phyloP scores from a whole-genome alignment of 2,329 filamentous ascomycete species.

The Colletotrichum neosansevieriae region DNA sequence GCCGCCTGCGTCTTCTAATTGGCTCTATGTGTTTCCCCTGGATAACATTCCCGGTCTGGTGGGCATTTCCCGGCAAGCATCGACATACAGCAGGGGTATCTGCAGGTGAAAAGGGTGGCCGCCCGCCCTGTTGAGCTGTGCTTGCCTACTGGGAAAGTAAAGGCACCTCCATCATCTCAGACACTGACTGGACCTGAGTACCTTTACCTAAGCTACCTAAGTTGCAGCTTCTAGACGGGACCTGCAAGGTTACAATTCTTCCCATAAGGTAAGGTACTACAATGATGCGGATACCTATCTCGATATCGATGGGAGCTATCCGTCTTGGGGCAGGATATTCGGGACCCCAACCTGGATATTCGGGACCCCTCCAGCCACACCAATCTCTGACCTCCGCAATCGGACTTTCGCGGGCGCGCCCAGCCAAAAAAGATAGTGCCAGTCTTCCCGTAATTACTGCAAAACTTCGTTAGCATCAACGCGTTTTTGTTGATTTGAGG shows the following conservation, averaged over 20 bases:
- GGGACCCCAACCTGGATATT: too few species aligned
- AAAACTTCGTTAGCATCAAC: too few species aligned
- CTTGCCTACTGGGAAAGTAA: not conserved
- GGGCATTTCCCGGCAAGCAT: slow-evolving; percentile 35
- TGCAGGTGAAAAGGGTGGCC: slow-evolving; percentile 30
- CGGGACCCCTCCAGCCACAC: too few species aligned
- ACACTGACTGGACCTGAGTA: not conserved
- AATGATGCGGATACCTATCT: not conserved
- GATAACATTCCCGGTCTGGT: slow-evolving; percentile 24
- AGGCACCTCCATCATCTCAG: not conserved
- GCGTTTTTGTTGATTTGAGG: too few species aligned
- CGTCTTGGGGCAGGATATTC: too few species aligned
- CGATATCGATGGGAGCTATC: not conserved
- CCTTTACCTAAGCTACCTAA: too few species aligned
- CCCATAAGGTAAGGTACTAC: too few species aligned
- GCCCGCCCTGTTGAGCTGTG: slow-evolving; percentile 23
- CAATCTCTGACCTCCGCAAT: too few species aligned
- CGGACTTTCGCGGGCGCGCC: too few species aligned
- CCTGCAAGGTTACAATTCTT: not conserved
- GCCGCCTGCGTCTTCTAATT: slow-evolving; percentile 21
- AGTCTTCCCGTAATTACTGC: too few species aligned
- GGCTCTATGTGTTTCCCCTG: slow-evolving; percentile 20
- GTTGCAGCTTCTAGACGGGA: slow-evolving; percentile 1
- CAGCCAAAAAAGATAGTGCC: too few species aligned
- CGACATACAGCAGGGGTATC: slow-evolving; percentile 29